These are phyloP conservation scores for Metschnikowia henanensis DNA, from an alignment of 805 yeast genomes.

Conservation along the genomic window DNA sequence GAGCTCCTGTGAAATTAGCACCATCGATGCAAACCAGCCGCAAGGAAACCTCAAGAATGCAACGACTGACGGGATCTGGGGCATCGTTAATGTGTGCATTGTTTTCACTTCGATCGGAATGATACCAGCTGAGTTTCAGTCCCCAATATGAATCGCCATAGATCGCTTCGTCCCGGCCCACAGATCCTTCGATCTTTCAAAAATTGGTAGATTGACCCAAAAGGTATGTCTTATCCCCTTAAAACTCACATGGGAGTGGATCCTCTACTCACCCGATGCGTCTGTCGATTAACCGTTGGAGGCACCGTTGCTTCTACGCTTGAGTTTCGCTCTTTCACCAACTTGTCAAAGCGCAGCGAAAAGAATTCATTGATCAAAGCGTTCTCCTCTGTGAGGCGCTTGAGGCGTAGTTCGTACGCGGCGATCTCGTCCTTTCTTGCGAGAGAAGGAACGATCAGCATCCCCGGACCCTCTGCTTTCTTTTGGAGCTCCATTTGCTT, in stretches of 20 bases:
- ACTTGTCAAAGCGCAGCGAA: slow-evolving; percentile 33
- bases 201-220: too few species aligned
- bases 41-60: too few species aligned
- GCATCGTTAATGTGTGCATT: too few species aligned
- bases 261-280: slow-evolving; percentile 39
- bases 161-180: too few species aligned
- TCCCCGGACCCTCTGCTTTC: slow-evolving; percentile 36
- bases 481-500: slow-evolving; percentile 19
- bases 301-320: slow-evolving; percentile 29
- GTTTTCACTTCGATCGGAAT: too few species aligned
- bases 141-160: too few species aligned
- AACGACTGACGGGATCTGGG: too few species aligned
- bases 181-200: too few species aligned
- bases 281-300: slow-evolving; percentile 29
- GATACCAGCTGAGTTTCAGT: too few species aligned
- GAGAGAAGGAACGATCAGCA: slow-evolving; percentile 33
- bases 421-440: slow-evolving; percentile 34
- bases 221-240: too few species aligned
- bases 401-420: slow-evolving; percentile 27
- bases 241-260: slow-evolving; percentile 34
- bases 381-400: slow-evolving; percentile 28
- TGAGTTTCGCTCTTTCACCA: slow-evolving; percentile 34
- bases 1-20: too few species aligned
- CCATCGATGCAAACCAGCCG: too few species aligned
- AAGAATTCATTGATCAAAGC: slow-evolving; percentile 28